A percentile compares a stretch with the other conserved stretches of the same genome.
Evolutionary conservation across 805 yeast genomes (phyloP).

Genomic region (Candida ipomoeae): DNA sequence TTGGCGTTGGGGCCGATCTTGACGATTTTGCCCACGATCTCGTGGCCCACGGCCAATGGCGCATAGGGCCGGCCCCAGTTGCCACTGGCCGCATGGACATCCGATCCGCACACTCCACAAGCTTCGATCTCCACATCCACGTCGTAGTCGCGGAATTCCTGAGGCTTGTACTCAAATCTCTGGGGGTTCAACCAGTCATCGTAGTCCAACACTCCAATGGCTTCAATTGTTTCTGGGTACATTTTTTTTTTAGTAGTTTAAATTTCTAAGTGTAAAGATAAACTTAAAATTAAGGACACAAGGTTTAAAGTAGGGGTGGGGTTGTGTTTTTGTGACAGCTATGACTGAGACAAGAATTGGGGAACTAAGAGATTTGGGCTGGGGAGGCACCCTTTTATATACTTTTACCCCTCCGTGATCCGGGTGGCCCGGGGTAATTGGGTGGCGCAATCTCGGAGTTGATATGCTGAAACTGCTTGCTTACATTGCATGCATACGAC

Average conservation of each 20-base stretch:
- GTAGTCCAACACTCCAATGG: constrained; percentile 17
- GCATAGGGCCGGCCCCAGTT: constrained; percentile 43
- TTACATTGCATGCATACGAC: not conserved
- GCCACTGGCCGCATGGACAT: constrained; percentile 48
- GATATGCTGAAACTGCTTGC: not conserved
- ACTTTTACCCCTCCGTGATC: not conserved
- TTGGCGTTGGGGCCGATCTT: constrained; percentile 18
- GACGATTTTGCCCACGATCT: constrained; percentile 20
- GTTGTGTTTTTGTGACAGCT: no score
- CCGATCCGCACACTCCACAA: constrained; percentile 52
- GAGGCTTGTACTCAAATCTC: constrained; percentile 16
- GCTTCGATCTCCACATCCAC: constrained; percentile 16
- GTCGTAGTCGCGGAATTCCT: constrained; percentile 18
- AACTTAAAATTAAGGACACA: no score
- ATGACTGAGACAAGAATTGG: no score
- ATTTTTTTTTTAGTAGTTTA: not conserved
- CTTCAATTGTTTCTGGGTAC: constrained; percentile 18
- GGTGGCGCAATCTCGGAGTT: not conserved
- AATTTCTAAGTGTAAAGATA: no score
- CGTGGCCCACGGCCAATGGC: constrained; percentile 27
- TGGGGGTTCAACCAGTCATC: constrained; percentile 19
- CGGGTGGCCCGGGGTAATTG: no score
- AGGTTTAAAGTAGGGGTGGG: no score
- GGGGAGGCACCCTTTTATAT: not conserved
- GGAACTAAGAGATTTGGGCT: no score